Evolutionary conservation across 331 rosid genomes (phyloP).

Genomic region (Quercus phellos): DNA sequence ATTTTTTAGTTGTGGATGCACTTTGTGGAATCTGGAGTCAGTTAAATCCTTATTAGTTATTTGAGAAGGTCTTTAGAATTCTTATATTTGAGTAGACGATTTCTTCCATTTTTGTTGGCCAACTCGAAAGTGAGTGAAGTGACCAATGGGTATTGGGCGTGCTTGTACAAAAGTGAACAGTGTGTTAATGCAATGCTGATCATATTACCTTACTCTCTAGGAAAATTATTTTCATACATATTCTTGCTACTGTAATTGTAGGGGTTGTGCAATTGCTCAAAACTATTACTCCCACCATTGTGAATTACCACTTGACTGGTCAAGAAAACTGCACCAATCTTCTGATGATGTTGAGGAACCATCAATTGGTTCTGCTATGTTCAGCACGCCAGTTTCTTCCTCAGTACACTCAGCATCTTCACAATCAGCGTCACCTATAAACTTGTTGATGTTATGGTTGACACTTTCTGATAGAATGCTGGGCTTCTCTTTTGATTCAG

Average conservation of each 20-base stretch:
- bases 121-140: too few relatives aligned
- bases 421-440: conserved; percentile 18
- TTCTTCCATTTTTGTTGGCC: too few relatives aligned
- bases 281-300: conserved; percentile 83
- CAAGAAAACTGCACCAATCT: conserved; percentile 58
- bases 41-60: neutral
- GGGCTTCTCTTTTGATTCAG: conserved; percentile 38
- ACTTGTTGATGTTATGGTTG: conserved; percentile 43
- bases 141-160: too few relatives aligned
- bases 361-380: conserved; percentile 39
- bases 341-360: conserved; percentile 65
- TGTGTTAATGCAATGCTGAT: neutral
- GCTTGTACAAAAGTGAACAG: too few relatives aligned
- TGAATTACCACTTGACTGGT: conserved; percentile 37
- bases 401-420: conserved; percentile 9
- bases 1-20: neutral
- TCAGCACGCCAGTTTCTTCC: conserved; percentile 38
- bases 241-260: neutral
- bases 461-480: conserved; percentile 54
- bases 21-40: neutral
- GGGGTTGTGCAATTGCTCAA: conserved; percentile 17
- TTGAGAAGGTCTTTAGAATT: neutral
- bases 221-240: neutral
- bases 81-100: neutral
- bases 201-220: neutral